Conservation (phyloP, 208 protist species). For the Trypanosoma rangeli region DNA sequence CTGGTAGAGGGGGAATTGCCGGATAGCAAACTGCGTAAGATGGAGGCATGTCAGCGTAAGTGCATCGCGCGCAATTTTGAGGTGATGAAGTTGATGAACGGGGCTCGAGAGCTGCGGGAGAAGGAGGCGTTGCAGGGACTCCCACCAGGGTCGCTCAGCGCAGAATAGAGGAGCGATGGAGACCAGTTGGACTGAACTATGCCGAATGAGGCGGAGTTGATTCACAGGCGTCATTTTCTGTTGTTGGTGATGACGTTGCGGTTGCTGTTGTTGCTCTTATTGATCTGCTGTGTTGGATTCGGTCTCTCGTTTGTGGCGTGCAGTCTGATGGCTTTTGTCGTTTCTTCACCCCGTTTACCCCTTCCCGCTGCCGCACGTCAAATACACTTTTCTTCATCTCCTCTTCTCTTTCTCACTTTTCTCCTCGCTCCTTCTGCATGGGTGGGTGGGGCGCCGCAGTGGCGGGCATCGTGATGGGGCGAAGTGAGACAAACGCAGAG, state of each 20-base stretch:
- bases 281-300: background rate
- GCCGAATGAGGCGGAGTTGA: background rate
- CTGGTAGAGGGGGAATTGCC: constrained; percentile 44
- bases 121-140: constrained; percentile 48
- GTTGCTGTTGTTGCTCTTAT: background rate
- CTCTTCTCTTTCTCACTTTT: background rate
- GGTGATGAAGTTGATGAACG: constrained; percentile 78
- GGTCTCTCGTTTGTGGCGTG: background rate
- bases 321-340: too few relatives aligned
- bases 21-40: constrained; percentile 61
- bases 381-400: too few relatives aligned
- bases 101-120: constrained; percentile 48
- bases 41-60: constrained; percentile 87
- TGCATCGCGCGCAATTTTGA: constrained; percentile 87
- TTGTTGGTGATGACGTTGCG: background rate
- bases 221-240: background rate
- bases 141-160: constrained; percentile 31
- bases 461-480: background rate
- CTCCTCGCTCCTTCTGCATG: background rate
- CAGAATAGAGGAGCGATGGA: background rate
- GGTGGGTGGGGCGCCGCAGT: background rate
- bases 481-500: background rate
- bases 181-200: background rate
- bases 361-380: too few relatives aligned
- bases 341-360: too few relatives aligned